Conservation (phyloP, 441 rosid species). For the Gossypium davidsonii region DNA sequence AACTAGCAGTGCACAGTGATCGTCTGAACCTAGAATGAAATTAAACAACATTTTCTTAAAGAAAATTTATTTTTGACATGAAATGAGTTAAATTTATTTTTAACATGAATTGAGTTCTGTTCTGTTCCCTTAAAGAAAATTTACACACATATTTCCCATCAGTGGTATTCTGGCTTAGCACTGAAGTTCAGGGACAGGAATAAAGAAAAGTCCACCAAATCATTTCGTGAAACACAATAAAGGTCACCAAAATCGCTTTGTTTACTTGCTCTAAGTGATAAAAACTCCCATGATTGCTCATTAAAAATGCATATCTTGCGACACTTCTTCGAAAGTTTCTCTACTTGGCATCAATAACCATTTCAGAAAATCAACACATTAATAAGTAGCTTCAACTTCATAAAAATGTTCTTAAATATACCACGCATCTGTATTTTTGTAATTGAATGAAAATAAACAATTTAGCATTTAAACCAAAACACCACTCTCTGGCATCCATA, state of each 20-base stretch:
- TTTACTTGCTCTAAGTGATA: neutral
- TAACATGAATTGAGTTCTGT: neutral
- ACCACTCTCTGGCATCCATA: neutral
- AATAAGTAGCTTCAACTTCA: neutral
- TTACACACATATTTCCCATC: conserved; percentile 8
- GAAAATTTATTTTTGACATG: neutral
- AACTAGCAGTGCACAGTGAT: neutral
- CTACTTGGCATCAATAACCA: neutral
- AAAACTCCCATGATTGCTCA: neutral
- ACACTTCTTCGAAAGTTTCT: neutral
- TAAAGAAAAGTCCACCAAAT: neutral
- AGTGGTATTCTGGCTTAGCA: conserved; percentile 1
- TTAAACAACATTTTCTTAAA: neutral
- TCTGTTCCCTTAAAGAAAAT: neutral
- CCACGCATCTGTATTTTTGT: neutral
- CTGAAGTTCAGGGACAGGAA: neutral
- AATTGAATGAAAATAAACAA: neutral
- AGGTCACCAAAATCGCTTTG: neutral
- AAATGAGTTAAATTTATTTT: neutral
- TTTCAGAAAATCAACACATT: neutral
- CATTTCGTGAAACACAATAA: neutral
- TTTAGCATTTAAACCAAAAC: neutral
- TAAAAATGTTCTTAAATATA: neutral
- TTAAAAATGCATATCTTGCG: neutral
- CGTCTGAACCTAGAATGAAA: neutral